phyloP scores from a whole-genome alignment of 345 rosid genomes.

The Eucalyptus sp. region DNA sequence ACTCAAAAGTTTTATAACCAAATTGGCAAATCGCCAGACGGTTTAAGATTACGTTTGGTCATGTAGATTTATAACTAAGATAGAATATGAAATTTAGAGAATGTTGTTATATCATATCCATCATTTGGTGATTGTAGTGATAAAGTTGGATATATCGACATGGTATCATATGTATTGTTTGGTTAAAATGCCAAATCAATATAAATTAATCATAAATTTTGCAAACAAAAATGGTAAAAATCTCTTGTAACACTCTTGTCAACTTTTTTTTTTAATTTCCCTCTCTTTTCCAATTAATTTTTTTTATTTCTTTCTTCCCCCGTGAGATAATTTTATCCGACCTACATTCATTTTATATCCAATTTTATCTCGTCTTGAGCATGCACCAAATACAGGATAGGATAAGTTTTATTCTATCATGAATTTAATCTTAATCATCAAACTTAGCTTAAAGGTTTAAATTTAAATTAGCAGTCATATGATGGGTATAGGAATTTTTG shows the following conservation, averaged over 20 bases:
- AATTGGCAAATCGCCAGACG: neutral
- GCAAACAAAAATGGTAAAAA: accelerated
- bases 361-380: accelerated
- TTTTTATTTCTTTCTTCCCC: too few relatives aligned
- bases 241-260: too few relatives aligned
- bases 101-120: too few relatives aligned
- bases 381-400: accelerated
- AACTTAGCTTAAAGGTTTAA: too few relatives aligned
- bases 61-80: accelerated
- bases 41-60: accelerated
- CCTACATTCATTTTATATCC: accelerated
- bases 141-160: accelerated
- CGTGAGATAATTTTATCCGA: accelerated
- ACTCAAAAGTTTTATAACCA: accelerated
- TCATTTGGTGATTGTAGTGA: accelerated
- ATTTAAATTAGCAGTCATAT: accelerated
- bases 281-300: too few relatives aligned
- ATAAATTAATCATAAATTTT: too few relatives aligned
- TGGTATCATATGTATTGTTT: accelerated
- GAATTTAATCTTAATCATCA: accelerated
- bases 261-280: too few relatives aligned
- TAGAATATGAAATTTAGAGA: too few relatives aligned
- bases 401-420: too few relatives aligned
- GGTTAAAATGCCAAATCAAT: too few relatives aligned
- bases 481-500: too few relatives aligned